Evolutionary conservation across 163 green algal species (phyloP), one percentile per base, ranked within the genome.

Genomic region (Scenedesmus sp.): DNA sequence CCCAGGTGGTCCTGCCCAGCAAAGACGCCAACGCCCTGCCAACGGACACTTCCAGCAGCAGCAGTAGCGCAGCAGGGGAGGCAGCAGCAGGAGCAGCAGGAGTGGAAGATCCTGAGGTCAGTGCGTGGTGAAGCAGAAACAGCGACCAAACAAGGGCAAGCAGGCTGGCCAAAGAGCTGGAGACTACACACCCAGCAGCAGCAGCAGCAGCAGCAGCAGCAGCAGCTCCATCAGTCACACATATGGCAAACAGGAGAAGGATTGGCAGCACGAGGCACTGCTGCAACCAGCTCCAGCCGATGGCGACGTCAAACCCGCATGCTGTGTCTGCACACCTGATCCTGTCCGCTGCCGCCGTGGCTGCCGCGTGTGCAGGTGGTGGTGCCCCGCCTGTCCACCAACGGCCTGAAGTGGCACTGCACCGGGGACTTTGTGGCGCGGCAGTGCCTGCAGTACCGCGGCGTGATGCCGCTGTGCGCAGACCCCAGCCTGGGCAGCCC

Each of bases 361-460:
- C 56, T 30, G 35, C 37, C 40, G 26, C 15, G 30, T n/a, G 10
- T 61, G 72, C 86, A 93, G 94, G 90, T 96, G 40, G 92, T 95
- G 72, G 91, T 93, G 80, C 94, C 92, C 12, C 89, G 92, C n/a
- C 86, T 95, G 79, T 86, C 86, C 35, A 91, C 73, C 16, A 91
- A 93, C 70, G 94, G 88, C n/a, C 92, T 95, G 22, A 93, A 90
- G 49, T 94, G 92, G 91, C 88, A 81, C 9, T 89, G 93, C 85
- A 92, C 61, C n/a, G 91, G 92, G 26, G 86, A 96, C 76, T 92
- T 94, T 86, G 92, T 96, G 33, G 96, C 96, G 20, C 93, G 95
- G 15, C 96, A 98, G 85, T 94, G 92, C 87, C 92, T 97, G 72
- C 87, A 98, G 56, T 96, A 94, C 90, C 92, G 96, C 18, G 96